Base-by-base conservation (phyloP, 192 early-diverging fungal genomes). In the Phlyctochytrium planicorne region DNA sequence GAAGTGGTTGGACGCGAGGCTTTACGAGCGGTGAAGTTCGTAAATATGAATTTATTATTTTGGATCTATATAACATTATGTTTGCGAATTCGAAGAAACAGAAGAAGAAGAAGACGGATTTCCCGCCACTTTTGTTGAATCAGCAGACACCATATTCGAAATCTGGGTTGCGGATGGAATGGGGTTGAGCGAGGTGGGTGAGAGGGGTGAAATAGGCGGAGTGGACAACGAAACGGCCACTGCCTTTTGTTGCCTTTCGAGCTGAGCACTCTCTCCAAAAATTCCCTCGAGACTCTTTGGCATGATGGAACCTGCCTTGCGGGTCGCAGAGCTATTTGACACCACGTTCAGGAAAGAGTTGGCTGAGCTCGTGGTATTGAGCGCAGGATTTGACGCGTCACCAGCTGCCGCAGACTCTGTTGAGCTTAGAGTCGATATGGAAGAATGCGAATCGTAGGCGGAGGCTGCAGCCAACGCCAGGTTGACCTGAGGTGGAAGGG, bases 371-470 rank as follows among this genome's bases (percentile, higher is more conserved):
- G 55, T 25, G 10, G 55, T 29, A 20, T 20, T 6, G 20, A 47
- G 40, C 20, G 40, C 40, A 47, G 40, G 10, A 20, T 47, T 47
- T n/a, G n/a, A n/a, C 40, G 40, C 40, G 10, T 47, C 40, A 20
- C 12, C 55, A 12, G 20, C 55, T 10, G 25, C 20, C 6, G 14
- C 55, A 14, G 55, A 57, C 6, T 57, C 14, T 27, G 55, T 29
- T 14, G 55, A 57, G 10, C 55, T 27, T 6, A 57, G 25, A 14
- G 55, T 57, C 25, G 55, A 57, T 25, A 57, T 27, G 12, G 55
- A 57, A 6, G 55, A 57, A 29, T 29, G 55, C 55, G 55, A 57
- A 29, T 57, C 55, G 25, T 57, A 57, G n/a, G n/a, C n/a, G 14
- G 55, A 57, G 10, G 12, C 16, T 57, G 10, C 16, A 25, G 12